A percentile compares a stretch with the other conserved stretches of the same genome.
phyloP scores from a whole-genome alignment of 2,329 filamentous ascomycete species.

The Botrytis sinoallii region DNA sequence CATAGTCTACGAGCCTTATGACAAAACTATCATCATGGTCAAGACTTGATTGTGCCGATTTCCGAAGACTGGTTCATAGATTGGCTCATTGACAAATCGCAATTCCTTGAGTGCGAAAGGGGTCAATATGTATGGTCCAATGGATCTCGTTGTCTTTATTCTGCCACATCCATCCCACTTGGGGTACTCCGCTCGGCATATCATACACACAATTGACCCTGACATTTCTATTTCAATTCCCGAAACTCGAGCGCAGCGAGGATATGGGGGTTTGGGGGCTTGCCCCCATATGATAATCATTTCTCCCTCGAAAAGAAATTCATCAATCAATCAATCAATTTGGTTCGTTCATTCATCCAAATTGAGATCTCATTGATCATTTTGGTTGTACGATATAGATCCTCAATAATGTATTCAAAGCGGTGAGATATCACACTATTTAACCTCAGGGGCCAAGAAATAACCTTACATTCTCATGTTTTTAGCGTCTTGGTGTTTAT shows the following conservation, averaged over 20 bases:
- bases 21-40: neutral
- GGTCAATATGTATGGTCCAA: neutral
- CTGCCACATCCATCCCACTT: neutral
- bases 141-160: neutral
- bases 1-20: neutral
- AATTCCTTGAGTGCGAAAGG: neutral
- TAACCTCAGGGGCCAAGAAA: neutral
- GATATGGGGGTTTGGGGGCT: neutral
- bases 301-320: rapidly evolving
- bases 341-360: neutral
- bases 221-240: neutral
- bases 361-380: neutral
- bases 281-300: neutral
- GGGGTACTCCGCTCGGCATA: neutral
- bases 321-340: neutral
- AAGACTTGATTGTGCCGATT: neutral
- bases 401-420: neutral
- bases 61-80: neutral
- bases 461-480: neutral
- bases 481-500: conserved; percentile 10
- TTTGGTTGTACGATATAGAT: neutral
- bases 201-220: neutral
- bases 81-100: neutral
- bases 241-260: neutral
- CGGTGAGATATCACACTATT: neutral